Base-by-base conservation (phyloP, 2,329 filamentous ascomycete genomes). In the Sporothrix luriei region DNA sequence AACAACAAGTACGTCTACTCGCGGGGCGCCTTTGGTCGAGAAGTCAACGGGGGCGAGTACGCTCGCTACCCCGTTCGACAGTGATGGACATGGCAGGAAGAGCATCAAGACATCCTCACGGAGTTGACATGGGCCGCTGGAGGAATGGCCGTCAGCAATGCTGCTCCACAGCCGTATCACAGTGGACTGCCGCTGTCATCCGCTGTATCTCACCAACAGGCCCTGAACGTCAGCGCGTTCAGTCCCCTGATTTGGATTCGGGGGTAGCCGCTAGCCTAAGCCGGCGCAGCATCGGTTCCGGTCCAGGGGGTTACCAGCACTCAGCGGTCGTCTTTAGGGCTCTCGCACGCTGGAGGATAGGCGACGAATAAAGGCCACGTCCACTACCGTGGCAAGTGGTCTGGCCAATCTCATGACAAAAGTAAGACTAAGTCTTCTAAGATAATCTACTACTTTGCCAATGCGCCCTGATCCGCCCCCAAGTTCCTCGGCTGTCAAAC, bases 1-100 rank as follows among this genome's bases (percentile, higher is more conserved):
- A 66, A 67, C 48, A 73, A 71, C 48, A 19, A 48, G n/a, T 9
- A 6, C 14, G 5, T 3, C 3, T 61, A 61, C 40, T 2, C 19
- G 59, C 40, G 40, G 21, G 59, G 57, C n/a, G 7, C 26, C n/a
- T 61, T 43, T 43, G 3, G 11, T 10, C 7, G n/a, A 19, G 14
- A 43, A 3, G 40, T 16, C 4, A 2, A 43, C 40, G 14, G 14
- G 40, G 40, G 14, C 40, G 40, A 43, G 33, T 33, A 33, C 33
- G 33, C 9, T 33, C 33, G 33, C 2, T 33, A 33, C 33, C 33
- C 33, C 33, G 33, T 33, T 9, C 33, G 33, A 4, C 33, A 33
- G 33, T 33, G 33, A 33, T 7, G 33, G 33, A 33, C 33, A 2
- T 33, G 33, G 33, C 33, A 9, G 2, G 29, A 29, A 29, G 33